Percentiles rank a stretch among this genome's conserved stretches.
These are phyloP conservation scores for Cylindricascospora bacillispora DNA, from an alignment of 1,139 yeast species.

Conservation along the genomic window DNA sequence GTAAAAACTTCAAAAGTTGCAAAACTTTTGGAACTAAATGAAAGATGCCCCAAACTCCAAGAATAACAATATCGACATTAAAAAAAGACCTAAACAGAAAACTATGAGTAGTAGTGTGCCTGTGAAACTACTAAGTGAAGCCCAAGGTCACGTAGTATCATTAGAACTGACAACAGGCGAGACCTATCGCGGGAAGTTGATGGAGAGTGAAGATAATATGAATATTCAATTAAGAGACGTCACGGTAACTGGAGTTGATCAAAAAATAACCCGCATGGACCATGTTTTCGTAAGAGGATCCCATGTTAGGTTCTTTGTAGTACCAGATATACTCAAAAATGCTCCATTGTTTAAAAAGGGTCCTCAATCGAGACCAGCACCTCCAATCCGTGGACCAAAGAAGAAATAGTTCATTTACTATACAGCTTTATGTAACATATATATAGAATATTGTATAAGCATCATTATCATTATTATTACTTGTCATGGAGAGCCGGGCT, in stretches of 20 bases:
- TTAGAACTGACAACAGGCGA: conserved; percentile 80
- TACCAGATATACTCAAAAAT: conserved; percentile 77
- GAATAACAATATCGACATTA: too few species aligned
- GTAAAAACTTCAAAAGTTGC: too few species aligned
- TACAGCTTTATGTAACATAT: too few species aligned
- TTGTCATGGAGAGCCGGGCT: too few species aligned
- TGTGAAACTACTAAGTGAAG: conserved; percentile 74
- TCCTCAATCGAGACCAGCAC: conserved; percentile 48
- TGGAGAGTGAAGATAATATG: conserved; percentile 81
- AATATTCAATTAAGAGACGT: conserved; percentile 79
- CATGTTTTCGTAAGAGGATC: conserved; percentile 89
- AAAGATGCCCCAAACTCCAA: too few species aligned
- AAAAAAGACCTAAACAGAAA: neutral
- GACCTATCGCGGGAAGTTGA: conserved; percentile 72
- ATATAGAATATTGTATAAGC: too few species aligned
- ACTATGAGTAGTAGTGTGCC: conserved; percentile 48
- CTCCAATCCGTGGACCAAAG: conserved; percentile 57
- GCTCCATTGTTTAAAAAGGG: conserved; percentile 78
- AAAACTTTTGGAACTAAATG: too few species aligned
- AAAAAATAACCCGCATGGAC: conserved; percentile 63
- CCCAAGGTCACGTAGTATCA: conserved; percentile 78
- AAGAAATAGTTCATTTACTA: conserved; percentile 24
- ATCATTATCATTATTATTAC: too few species aligned
- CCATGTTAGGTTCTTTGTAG: conserved; percentile 67
- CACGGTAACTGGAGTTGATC: conserved; percentile 64